A percentile compares a stretch with the other conserved stretches of the same genome.
These are phyloP conservation scores for Allomyces macrogynus DNA, from an alignment of 192 early-diverging fungal genomes.

Conservation along the genomic window DNA sequence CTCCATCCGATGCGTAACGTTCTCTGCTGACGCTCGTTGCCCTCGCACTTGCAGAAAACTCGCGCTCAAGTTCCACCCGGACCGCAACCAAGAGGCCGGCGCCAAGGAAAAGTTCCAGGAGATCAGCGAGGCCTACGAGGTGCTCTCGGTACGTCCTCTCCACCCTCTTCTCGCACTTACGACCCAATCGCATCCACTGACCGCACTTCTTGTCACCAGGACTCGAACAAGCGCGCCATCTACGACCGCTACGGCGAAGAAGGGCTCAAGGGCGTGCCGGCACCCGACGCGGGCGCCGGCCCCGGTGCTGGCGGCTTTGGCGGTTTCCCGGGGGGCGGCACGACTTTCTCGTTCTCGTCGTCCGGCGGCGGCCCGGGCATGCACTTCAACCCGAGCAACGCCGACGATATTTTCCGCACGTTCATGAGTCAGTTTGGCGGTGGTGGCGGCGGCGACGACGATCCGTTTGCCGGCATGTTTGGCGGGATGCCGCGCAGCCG, in stretches of 20 bases:
- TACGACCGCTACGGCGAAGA: conserved; percentile 37
- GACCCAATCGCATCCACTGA: too few relatives aligned
- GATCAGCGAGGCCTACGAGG: conserved; percentile 31
- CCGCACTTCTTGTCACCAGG: neutral
- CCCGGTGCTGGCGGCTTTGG: neutral
- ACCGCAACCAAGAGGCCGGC: conserved; percentile 1
- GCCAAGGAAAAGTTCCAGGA: conserved; percentile 4
- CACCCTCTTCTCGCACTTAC: too few relatives aligned
- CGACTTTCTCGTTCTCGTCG: conserved; percentile 45
- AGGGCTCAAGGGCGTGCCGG: conserved; percentile 21
- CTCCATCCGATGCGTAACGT: too few relatives aligned
- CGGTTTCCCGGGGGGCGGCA: neutral
- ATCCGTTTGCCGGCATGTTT: conserved; percentile 3
- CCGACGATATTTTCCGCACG: conserved; percentile 77
- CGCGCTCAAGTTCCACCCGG: conserved; percentile 4
- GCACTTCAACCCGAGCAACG: conserved; percentile 53
- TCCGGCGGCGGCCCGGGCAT: conserved; percentile 37
- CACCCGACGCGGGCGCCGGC: conserved; percentile 1
- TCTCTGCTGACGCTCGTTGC: too few relatives aligned
- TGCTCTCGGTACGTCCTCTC: conserved; percentile 10
- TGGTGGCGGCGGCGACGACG: conserved; percentile 3
- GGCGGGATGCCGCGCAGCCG: conserved; percentile 4
- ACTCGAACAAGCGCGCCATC: conserved; percentile 26
- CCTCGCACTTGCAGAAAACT: neutral
- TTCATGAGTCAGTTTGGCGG: conserved; percentile 46